phyloP scores from a whole-genome alignment of 2,329 filamentous ascomycete species.

The Teratosphaeria epicoccoides region DNA sequence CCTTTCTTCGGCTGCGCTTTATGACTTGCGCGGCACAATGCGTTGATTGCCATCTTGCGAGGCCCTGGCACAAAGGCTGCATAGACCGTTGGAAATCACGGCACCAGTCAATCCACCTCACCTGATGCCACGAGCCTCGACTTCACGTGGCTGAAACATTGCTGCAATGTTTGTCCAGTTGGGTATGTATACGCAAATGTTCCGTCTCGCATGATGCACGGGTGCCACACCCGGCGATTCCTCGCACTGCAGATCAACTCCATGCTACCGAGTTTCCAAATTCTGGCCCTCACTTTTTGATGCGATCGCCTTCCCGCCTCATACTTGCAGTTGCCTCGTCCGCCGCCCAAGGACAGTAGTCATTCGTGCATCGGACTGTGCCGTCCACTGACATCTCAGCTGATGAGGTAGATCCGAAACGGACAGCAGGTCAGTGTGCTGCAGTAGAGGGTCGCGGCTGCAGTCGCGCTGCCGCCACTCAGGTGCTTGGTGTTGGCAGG shows the following conservation, averaged over 20 bases:
- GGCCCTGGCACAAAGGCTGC: constrained; percentile 5
- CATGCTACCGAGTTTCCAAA: neutral
- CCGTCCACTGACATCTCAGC: neutral
- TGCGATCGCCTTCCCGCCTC: neutral
- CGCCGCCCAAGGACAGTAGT: neutral
- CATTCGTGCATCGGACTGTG: neutral
- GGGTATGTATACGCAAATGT: neutral
- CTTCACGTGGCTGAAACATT: neutral
- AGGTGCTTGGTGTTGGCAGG: neutral
- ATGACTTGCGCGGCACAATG: neutral
- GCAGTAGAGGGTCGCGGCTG: neutral
- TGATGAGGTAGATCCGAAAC: neutral
- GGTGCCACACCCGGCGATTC: neutral
- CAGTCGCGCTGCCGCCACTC: neutral
- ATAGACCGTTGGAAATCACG: constrained; percentile 1
- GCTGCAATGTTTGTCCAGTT: neutral
- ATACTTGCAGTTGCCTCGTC: neutral
- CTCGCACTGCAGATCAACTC: neutral
- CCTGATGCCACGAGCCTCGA: neutral
- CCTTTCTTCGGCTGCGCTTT: neutral
- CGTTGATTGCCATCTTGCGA: constrained; percentile 1
- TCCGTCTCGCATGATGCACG: neutral
- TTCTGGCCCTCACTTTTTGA: neutral
- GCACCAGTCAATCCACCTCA: neutral
- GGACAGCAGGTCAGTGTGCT: neutral